phyloP scores from a whole-genome alignment of 2,329 filamentous ascomycete species.

The Botrytis hyacinthi region DNA sequence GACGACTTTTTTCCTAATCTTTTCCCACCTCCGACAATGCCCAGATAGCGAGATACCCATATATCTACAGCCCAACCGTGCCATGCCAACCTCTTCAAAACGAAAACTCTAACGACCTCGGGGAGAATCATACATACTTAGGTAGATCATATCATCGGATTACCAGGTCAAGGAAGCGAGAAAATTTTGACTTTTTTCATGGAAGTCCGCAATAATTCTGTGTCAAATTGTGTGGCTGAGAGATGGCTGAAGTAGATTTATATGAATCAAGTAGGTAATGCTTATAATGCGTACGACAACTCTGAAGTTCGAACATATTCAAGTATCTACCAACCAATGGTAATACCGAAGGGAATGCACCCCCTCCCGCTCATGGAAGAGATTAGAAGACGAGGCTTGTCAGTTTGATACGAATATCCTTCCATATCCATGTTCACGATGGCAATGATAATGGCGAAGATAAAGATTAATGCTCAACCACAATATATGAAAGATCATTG shows the following conservation, averaged over 20 bases:
- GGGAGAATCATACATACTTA: not conserved
- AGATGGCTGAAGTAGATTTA: not conserved
- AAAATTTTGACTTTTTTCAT: slow-evolving; percentile 9
- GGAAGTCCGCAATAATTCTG: not conserved
- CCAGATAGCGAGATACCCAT: slow-evolving; percentile 7
- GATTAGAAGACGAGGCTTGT: not conserved
- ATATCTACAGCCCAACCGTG: slow-evolving; percentile 15
- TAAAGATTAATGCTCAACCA: not conserved
- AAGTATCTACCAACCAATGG: not conserved
- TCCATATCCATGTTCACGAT: not conserved
- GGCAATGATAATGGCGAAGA: not conserved
- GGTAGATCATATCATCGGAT: not conserved
- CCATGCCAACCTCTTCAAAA: slow-evolving; percentile 11
- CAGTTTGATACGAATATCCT: not conserved
- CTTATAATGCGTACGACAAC: not conserved
- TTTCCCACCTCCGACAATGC: slow-evolving; percentile 2
- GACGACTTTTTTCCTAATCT: slow-evolving; percentile 12
- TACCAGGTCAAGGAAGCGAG: not conserved
- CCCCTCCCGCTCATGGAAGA: not conserved
- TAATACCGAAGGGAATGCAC: not conserved
- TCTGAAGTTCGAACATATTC: not conserved
- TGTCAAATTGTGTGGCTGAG: slow-evolving; percentile 10
- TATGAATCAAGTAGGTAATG: slow-evolving; percentile 9
- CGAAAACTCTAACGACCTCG: not conserved
- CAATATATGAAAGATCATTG: not conserved